Evolutionary conservation across 306 rosid genomes (phyloP), one percentile per base, ranked within the genome.

Genomic region (Casuarina cunninghamiana): DNA sequence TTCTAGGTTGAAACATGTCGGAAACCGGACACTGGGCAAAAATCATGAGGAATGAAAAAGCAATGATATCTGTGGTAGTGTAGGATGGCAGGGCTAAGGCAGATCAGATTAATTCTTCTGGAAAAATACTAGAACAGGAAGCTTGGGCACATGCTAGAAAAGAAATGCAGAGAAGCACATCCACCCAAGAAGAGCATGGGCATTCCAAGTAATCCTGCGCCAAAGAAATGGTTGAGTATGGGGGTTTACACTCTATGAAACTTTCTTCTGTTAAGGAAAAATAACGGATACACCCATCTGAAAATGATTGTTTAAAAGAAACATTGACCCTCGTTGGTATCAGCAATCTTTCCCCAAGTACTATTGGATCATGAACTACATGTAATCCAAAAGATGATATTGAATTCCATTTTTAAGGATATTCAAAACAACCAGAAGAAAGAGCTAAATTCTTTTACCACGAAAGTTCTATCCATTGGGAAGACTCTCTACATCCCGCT

Each of bases 141-240:
- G 87, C 93, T 78, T 87, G 90, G 86, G 90, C 92, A 87, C 90
- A 88, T 85, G 87, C 93, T 90, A 92, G 85, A 90, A 92, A 90
- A 85, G 91, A 90, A 90, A 88, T 88, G 94, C 89, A 88, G 95
- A 76, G 88, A 90, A 83, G 93, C 91, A 80, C 91, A 81, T 82
- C 91, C 90, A 83, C 83, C 97, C 93, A 87, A 87, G 93, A 89
- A 83, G 94, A 88, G 88, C 93, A 90, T 85, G 93, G 91, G 84
- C 90, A 83, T 90, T 90, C 97, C 95, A 84, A 79, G 91, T 88
- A 88, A 87, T 88, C 97, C 97, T 92, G 95, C 93, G 91, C 83
- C 97, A 92, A 92, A 90, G 91, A 92, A 92, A 88, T 75, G 86
- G 62, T 87, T 92, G 95, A 92, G 95, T 83, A 83, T 76, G 81